A percentile compares a stretch with the other conserved stretches of the same genome.
phyloP scores from a whole-genome alignment of 305 asterid species.

The Caryopteris hybrid region DNA sequence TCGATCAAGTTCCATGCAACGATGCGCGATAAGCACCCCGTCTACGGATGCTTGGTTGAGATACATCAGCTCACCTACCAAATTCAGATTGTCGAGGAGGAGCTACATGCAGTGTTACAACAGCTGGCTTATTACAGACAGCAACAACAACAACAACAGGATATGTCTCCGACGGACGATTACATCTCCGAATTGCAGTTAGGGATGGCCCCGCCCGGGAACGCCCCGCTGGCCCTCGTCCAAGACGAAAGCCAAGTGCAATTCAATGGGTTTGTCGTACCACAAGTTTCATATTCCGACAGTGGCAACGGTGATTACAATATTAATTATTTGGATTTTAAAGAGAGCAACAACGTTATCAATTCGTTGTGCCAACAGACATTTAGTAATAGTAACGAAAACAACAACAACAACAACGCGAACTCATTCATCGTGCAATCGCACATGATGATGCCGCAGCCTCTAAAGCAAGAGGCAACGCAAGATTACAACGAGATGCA shows the following conservation, averaged over 20 bases:
- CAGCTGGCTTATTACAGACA: constrained; percentile 59
- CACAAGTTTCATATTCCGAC: constrained; percentile 28
- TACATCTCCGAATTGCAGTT: constrained; percentile 62
- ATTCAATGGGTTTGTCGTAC: constrained; percentile 18
- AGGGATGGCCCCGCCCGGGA: constrained; percentile 51
- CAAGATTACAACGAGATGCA: constrained; percentile 64
- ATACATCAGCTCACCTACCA: constrained; percentile 44
- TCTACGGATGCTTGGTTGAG: constrained; percentile 54
- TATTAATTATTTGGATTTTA: constrained; percentile 34
- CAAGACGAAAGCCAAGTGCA: constrained; percentile 22
- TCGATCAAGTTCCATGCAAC: constrained; percentile 69
- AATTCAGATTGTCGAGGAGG: constrained; percentile 55
- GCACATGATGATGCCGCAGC: constrained; percentile 32
- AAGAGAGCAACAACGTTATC: constrained; percentile 38
- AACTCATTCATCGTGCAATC: constrained; percentile 34
- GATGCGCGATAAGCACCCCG: constrained; percentile 66
- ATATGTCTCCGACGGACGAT: constrained; percentile 33
- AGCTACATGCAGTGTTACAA: constrained; percentile 52
- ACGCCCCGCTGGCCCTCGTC: constrained; percentile 26
- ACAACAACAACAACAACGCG: constrained; percentile 20
- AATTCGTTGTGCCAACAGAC: constrained; percentile 52
- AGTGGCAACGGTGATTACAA: constrained; percentile 26
- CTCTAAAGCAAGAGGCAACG: constrained; percentile 36
- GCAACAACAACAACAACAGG: constrained; percentile 29
- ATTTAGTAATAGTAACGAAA: constrained; percentile 29